These are phyloP conservation scores for Plasmodium gonderi DNA, from an alignment of 169 alveolate genomes.

Conservation along the genomic window DNA sequence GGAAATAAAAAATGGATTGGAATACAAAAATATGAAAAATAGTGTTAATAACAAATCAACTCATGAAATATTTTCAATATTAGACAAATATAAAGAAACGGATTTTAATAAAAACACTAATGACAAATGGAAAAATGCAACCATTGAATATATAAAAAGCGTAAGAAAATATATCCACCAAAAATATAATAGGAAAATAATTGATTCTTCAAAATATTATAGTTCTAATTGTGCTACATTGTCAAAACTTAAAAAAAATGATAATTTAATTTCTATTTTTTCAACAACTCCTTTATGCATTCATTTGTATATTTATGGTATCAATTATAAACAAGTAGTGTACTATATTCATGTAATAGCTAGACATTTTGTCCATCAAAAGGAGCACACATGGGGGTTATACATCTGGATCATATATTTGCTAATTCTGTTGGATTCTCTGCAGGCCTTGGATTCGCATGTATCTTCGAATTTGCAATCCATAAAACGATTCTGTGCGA, in stretches of 20 bases:
- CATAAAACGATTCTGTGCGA: slow-evolving; percentile 38
- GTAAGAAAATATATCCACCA: slow-evolving; percentile 46
- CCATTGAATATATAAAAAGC: not conserved
- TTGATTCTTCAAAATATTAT: slow-evolving; percentile 17
- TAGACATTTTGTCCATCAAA: not conserved
- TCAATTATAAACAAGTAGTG: slow-evolving; percentile 35
- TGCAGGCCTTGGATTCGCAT: slow-evolving; percentile 46
- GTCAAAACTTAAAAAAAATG: slow-evolving; percentile 12
- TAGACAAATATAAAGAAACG: slow-evolving; percentile 11
- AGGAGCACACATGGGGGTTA: not conserved
- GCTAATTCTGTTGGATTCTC: slow-evolving; percentile 41
- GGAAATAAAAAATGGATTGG: not conserved
- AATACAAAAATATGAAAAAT: not conserved
- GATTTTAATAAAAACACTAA: not conserved
- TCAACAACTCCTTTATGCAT: slow-evolving; percentile 15
- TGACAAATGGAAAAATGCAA: not conserved
- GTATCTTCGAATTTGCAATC: slow-evolving; percentile 46
- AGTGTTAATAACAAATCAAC: not conserved
- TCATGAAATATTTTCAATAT: not conserved
- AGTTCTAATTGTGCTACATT: slow-evolving; percentile 28
- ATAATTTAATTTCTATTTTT: slow-evolving; percentile 25
- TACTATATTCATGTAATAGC: slow-evolving; percentile 37
- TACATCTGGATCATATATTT: slow-evolving; percentile 35
- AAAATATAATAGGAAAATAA: slow-evolving; percentile 49
- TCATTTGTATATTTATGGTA: slow-evolving; percentile 63